phyloP scores from a whole-genome alignment of 169 alveolate species.

The Eimeria necatrix region DNA sequence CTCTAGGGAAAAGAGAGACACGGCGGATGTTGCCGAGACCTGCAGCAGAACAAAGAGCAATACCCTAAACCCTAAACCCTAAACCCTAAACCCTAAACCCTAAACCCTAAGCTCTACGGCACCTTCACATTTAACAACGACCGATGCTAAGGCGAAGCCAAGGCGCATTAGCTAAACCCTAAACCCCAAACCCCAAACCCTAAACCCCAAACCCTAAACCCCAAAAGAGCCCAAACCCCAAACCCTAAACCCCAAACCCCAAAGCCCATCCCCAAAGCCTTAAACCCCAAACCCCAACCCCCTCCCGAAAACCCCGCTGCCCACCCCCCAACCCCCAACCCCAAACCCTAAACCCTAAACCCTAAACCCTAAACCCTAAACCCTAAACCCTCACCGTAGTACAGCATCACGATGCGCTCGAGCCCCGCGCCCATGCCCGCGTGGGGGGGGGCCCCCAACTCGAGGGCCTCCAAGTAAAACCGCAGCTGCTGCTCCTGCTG shows the following conservation, averaged over 20 bases:
- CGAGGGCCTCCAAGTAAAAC: slow-evolving; percentile 97
- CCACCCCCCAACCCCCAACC: neutral
- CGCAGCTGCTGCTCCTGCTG: slow-evolving; percentile 84
- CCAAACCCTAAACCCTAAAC: neutral
- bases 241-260: neutral
- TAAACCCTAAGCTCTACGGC: neutral
- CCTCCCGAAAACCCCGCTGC: neutral
- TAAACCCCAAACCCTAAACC: neutral
- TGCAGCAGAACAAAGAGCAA: neutral
- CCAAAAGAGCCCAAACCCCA: neutral
- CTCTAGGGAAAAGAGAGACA: neutral
- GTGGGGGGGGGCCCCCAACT: slow-evolving; percentile 99
- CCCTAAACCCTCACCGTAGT: slow-evolving; percentile 7
- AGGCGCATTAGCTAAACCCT: neutral
- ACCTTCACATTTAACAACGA: neutral
- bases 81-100: neutral
- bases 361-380: neutral
- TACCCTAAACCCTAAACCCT: neutral
- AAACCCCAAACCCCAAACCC: neutral
- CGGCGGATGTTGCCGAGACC: neutral
- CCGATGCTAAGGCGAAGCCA: neutral
- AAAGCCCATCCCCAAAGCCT: neutral
- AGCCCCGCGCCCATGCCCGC: slow-evolving; percentile 99
- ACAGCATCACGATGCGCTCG: slow-evolving; percentile 88
- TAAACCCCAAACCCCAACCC: neutral